phyloP scores from a whole-genome alignment of 331 rosid species.

The Dryas integrifolia region DNA sequence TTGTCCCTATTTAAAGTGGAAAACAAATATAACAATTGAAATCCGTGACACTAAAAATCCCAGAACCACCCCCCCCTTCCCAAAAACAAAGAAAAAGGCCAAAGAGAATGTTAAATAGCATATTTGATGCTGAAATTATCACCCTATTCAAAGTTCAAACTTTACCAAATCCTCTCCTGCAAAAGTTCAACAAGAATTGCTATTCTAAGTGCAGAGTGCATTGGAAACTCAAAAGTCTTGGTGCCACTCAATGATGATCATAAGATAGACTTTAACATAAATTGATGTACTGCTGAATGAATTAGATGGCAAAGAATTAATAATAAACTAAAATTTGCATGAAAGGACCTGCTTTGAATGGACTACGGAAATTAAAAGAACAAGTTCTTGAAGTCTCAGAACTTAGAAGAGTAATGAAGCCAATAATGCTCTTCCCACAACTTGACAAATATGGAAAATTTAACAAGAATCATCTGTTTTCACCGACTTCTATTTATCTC shows the following conservation, averaged over 20 bases:
- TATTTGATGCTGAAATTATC: too few species aligned
- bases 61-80: background rate
- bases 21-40: background rate
- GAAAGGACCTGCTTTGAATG: background rate
- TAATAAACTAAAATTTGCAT: background rate
- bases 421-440: slow-evolving; percentile 1
- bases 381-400: slow-evolving; percentile 6
- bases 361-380: background rate
- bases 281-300: background rate
- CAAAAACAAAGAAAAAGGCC: background rate
- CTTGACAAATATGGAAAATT: slow-evolving; percentile 4
- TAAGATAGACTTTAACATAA: background rate
- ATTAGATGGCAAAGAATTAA: background rate
- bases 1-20: background rate
- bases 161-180: too few species aligned
- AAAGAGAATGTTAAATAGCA: background rate
- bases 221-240: background rate
- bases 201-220: background rate
- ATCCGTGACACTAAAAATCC: background rate
- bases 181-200: background rate
- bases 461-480: background rate
- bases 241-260: background rate
- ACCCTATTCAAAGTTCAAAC: too few species aligned
- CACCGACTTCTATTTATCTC: background rate
- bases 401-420: background rate